These are phyloP conservation scores for Suillus alpinus DNA, from an alignment of 768 basidiomycete species.

Conservation along the genomic window DNA sequence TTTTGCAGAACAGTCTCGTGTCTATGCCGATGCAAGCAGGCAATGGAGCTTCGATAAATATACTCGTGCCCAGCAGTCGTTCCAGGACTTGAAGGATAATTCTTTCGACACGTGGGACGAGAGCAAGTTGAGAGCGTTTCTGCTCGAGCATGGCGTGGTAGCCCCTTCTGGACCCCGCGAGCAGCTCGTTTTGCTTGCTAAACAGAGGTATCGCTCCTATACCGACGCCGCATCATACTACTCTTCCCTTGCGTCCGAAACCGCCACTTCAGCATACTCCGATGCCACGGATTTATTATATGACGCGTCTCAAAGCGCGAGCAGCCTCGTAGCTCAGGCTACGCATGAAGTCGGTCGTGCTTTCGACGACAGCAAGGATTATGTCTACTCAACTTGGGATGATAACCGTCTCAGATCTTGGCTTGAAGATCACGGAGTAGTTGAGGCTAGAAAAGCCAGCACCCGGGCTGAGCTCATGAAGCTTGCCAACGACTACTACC, in stretches of 20 bases:
- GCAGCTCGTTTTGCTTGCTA: conserved; percentile 75
- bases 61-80: conserved; percentile 58
- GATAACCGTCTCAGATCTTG: conserved; percentile 70
- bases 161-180: conserved; percentile 77
- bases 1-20: conserved; percentile 19
- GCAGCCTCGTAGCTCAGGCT: conserved; percentile 48
- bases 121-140: conserved; percentile 72
- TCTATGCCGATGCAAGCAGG: conserved; percentile 23
- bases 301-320: conserved; percentile 38
- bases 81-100: conserved; percentile 54
- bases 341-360: conserved; percentile 47
- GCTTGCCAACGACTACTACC: conserved; percentile 70
- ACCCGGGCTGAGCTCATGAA: conserved; percentile 65
- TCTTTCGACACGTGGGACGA: conserved; percentile 86
- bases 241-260: conserved; percentile 44
- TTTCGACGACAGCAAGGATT: conserved; percentile 78
- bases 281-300: conserved; percentile 35
- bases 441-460: conserved; percentile 53
- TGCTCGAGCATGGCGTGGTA: conserved; percentile 85
- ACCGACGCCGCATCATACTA: conserved; percentile 57
- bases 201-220: conserved; percentile 63
- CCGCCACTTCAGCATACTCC: conserved; percentile 52
- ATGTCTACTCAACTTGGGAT: conserved; percentile 87
- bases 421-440: conserved; percentile 70
- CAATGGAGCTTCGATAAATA: conserved; percentile 66